Percentiles rank a stretch among this genome's conserved stretches.
These are phyloP conservation scores for Westerdykella ornata DNA, from an alignment of 2,329 filamentous ascomycete genomes.

Conservation along the genomic window DNA sequence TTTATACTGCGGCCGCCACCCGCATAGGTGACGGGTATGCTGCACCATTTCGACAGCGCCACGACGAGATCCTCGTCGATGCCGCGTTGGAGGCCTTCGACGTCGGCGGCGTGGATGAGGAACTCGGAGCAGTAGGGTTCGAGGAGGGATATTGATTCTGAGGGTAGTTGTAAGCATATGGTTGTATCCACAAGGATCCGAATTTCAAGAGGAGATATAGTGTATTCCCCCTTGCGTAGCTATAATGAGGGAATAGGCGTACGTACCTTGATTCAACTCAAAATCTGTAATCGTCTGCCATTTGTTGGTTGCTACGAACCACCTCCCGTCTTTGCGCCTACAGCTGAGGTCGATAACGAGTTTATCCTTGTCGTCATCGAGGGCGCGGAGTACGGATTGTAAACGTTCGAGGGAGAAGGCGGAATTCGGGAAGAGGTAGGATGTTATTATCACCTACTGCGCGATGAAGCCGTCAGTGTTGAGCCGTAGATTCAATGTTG, in stretches of 20 bases:
- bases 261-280: conserved; percentile 75
- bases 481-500: no score
- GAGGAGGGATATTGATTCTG: conserved; percentile 71
- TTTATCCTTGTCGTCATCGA: conserved; percentile 68
- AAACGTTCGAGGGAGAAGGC: conserved; percentile 73
- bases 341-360: conserved; percentile 95
- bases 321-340: conserved; percentile 64
- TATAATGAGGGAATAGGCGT: not conserved
- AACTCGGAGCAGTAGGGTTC: conserved; percentile 96
- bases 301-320: conserved; percentile 98
- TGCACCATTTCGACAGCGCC: conserved; percentile 75
- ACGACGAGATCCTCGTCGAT: conserved; percentile 80
- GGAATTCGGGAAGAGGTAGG: conserved; percentile 78
- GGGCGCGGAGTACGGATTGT: conserved; percentile 62
- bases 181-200: not conserved
- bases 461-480: conserved; percentile 1
- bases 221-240: not conserved
- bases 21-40: conserved; percentile 90
- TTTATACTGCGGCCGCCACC: conserved; percentile 79
- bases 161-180: not conserved
- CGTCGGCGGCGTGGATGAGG: conserved; percentile 92
- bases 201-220: not conserved
- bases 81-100: conserved; percentile 86
- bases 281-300: conserved; percentile 98
- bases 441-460: conserved; percentile 89